Conservation (phyloP, 768 basidiomycete species). For the Suillus hirtellus region DNA sequence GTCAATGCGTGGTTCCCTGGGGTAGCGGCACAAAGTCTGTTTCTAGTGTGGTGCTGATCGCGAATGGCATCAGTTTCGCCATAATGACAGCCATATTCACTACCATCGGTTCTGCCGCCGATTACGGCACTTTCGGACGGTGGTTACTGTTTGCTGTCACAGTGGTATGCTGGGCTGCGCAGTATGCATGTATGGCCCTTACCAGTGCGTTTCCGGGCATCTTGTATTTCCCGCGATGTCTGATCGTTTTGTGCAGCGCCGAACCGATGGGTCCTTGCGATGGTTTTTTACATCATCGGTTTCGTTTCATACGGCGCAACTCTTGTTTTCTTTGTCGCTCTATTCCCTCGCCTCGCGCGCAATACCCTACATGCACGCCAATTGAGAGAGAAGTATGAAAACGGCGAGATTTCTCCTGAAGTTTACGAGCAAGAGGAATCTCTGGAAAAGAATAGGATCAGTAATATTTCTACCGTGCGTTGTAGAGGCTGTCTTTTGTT, state of each 20-base stretch:
- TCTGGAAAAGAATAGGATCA: too few relatives aligned
- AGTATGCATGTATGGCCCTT: slow-evolving; percentile 75
- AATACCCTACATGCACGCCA: too few relatives aligned
- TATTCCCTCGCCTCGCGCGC: too few relatives aligned
- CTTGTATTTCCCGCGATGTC: background rate
- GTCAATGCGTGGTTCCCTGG: slow-evolving; percentile 81
- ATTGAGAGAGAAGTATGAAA: too few relatives aligned
- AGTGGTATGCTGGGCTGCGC: slow-evolving; percentile 76
- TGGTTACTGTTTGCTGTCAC: slow-evolving; percentile 77
- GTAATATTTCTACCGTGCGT: too few relatives aligned
- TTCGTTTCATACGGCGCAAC: too few relatives aligned
- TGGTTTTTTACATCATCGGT: too few relatives aligned
- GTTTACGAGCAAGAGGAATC: too few relatives aligned
- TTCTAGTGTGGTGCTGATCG: slow-evolving; percentile 74
- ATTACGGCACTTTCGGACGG: slow-evolving; percentile 57
- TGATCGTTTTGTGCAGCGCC: slow-evolving; percentile 33
- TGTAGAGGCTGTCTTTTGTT: too few relatives aligned
- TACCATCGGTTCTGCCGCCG: slow-evolving; percentile 55
- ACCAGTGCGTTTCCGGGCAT: slow-evolving; percentile 47
- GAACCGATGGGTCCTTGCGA: too few relatives aligned
- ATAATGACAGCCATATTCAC: slow-evolving; percentile 83
- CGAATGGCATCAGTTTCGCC: slow-evolving; percentile 77
- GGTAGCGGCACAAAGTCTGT: slow-evolving; percentile 69
- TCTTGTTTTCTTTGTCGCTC: too few relatives aligned
- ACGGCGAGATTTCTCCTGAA: too few relatives aligned